Evolutionary conservation across 106 monocot species (phyloP).

Genomic region (Dendrobium nobile): DNA sequence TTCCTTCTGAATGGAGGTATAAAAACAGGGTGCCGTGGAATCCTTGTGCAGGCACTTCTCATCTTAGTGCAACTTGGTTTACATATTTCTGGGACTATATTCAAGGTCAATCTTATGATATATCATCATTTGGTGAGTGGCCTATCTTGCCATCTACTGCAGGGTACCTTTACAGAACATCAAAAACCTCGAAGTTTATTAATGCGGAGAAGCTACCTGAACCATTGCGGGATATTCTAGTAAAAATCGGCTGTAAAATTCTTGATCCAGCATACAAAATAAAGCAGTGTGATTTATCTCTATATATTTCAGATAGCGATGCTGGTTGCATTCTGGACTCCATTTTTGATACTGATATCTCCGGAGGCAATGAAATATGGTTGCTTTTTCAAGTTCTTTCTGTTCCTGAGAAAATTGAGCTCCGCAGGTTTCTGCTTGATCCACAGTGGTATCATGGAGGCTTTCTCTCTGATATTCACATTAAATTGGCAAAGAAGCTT

Average conservation of each 20-base stretch:
- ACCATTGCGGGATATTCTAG: constrained; percentile 43
- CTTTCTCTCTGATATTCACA: constrained; percentile 46
- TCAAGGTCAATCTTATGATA: constrained; percentile 41
- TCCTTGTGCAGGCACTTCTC: constrained; percentile 29
- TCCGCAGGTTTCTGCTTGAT: constrained; percentile 73
- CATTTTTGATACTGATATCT: constrained; percentile 50
- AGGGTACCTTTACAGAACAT: constrained; percentile 64
- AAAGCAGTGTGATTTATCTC: constrained; percentile 44
- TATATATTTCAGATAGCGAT: constrained; percentile 68
- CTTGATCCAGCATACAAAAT: constrained; percentile 52
- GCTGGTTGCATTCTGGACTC: constrained; percentile 64
- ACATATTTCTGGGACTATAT: constrained; percentile 88
- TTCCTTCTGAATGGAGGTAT: constrained; percentile 77
- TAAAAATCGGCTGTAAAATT: constrained; percentile 82
- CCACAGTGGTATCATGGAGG: constrained; percentile 79
- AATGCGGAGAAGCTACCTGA: constrained; percentile 52
- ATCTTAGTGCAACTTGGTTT: constrained; percentile 61
- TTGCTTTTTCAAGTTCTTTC: constrained; percentile 41
- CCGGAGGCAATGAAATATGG: constrained; percentile 27
- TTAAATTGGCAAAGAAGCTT: constrained; percentile 56
- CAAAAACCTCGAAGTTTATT: constrained; percentile 61
- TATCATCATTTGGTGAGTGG: constrained; percentile 80
- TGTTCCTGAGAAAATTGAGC: constrained; percentile 61
- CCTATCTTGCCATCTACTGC: constrained; percentile 89
- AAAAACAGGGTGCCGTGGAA: constrained; percentile 59